Evolutionary conservation across 1,284 basidiomycete genomes (phyloP).

Genomic region (Pseudozyma sp.): DNA sequence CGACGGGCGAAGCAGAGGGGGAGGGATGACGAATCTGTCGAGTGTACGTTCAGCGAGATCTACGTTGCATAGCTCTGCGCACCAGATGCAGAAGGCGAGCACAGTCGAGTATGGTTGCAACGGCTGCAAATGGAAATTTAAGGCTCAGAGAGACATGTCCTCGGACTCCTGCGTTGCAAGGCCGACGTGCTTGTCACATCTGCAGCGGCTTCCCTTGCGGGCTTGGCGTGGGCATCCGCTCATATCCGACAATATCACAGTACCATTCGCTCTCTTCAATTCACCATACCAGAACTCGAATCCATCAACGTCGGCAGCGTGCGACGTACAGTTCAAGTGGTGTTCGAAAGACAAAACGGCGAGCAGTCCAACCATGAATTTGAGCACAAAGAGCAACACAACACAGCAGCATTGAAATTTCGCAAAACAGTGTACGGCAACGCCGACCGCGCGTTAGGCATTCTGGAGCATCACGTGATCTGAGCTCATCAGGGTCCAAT

Average conservation of each 20-base stretch:
- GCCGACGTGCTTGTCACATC: neutral
- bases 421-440: neutral
- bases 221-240: no score
- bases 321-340: no score
- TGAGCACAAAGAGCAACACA: no score
- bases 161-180: slow-evolving; percentile 10
- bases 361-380: neutral
- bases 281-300: no score
- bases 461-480: slow-evolving; percentile 2
- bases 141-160: slow-evolving; percentile 43
- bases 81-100: neutral
- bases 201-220: neutral
- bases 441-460: slow-evolving; percentile 3
- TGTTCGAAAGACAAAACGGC: no score
- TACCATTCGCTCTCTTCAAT: no score
- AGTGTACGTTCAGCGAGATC: slow-evolving; percentile 11
- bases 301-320: no score
- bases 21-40: no score
- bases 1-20: no score
- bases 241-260: no score
- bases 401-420: neutral
- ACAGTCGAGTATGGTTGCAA: neutral
- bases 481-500: slow-evolving; percentile 6
- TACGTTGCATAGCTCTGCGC: slow-evolving; percentile 17
- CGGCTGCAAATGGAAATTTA: slow-evolving; percentile 9